Evolutionary conservation across 805 yeast genomes (phyloP), one percentile per base, ranked within the genome.

Genomic region (Cyberlindnera meyerae): DNA sequence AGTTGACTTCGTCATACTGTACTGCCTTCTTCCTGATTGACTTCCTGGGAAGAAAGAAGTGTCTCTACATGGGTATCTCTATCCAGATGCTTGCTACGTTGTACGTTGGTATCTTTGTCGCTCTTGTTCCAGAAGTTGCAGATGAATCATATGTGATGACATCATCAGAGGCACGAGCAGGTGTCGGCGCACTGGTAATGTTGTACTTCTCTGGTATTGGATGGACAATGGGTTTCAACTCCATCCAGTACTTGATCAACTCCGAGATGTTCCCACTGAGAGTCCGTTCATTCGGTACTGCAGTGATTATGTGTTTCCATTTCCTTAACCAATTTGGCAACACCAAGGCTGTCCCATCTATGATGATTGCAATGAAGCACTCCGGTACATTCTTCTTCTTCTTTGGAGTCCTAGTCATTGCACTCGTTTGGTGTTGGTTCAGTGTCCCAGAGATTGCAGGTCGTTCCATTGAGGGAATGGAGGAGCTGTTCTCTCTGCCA

Each of bases 191-290:
- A 8, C 52, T 75, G 45, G 75, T 76, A 2, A 65, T 73, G 29
- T 49, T 75, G 21, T 73, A 60, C 48, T 45, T 73, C 26, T 61
- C 66, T 24, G 80, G 79, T 44, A 60, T 65, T 13, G 79, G 78
- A 20, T 75, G 80, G 80, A 70, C 76, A 24, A 54, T 74, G 57
- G 79, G 80, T 24, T 75, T 72, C 68, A 75, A 75, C 55, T 61
- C 75, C 0, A 59, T 73, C 31, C 79, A 74, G 50, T 75, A 73
- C 47, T 60, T 74, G 43, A 56, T 75, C 45, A 73, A 73, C 38
- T 65, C 79, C 3, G 80, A 75, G 48, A 63, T 75, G 34, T 66
- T 74, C 51, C 79, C 80, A 17, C 54, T 73, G 44, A 62, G 67
- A 40, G 58, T 67, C 28, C 62, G 79, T 42, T 63, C 67, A 16